Conservation (phyloP, 192 early-diverging fungal genomes). For the Rhizophagus sp. region DNA sequence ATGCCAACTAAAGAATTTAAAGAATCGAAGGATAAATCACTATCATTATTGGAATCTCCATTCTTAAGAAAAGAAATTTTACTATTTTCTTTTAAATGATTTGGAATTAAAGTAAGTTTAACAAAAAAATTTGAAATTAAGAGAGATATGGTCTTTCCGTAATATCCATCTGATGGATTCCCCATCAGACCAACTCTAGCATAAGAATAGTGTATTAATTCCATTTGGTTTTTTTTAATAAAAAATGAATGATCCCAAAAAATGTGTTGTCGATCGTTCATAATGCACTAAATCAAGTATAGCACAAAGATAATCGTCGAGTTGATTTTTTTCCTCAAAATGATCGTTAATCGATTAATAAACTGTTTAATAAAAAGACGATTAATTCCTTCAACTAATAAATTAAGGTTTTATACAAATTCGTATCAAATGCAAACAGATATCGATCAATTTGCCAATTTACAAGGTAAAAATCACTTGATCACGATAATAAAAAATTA, state of each 20-base stretch:
- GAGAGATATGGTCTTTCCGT: constrained; percentile 62
- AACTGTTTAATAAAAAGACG: background rate
- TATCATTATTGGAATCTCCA: constrained; percentile 31
- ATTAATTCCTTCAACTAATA: background rate
- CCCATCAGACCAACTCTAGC: constrained; percentile 67
- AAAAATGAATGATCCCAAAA: too few species aligned
- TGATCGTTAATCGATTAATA: background rate
- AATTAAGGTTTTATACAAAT: too few species aligned
- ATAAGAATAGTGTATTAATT: constrained; percentile 40
- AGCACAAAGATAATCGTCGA: too few species aligned
- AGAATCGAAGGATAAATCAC: constrained; percentile 34
- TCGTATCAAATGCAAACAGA: background rate
- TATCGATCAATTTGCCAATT: background rate
- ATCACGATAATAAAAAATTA: background rate
- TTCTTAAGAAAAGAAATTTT: constrained; percentile 43
- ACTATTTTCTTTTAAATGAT: constrained; percentile 29
- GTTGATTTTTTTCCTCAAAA: too few species aligned
- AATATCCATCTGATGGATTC: constrained; percentile 68
- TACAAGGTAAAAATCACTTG: background rate
- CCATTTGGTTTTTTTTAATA: background rate
- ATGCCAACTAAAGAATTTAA: constrained; percentile 34
- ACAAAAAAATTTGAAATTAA: constrained; percentile 65
- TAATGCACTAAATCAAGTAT: too few species aligned
- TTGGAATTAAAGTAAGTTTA: constrained; percentile 50
- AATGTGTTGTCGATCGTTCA: too few species aligned